Base-by-base conservation (phyloP, 2,329 filamentous ascomycete species). In the Colletotrichum cereale region DNA sequence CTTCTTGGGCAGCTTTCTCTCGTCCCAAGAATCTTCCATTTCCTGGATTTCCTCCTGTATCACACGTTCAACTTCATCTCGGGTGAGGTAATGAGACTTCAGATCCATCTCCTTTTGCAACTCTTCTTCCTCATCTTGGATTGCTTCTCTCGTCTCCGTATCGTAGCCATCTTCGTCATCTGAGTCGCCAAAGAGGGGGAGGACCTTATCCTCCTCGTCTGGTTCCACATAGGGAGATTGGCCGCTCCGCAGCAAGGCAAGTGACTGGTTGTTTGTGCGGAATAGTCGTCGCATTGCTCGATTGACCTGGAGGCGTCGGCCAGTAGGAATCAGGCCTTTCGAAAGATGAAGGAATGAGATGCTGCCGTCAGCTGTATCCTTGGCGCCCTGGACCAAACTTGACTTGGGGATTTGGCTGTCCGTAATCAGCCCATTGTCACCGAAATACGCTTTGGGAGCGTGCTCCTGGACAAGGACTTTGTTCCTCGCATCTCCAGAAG, bases 61-160 rank as follows among this genome's bases (percentile, higher is more conserved):
- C 16, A 88, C 80, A 0, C 78, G 74, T 3, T 86, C 79, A 29
- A 92, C 82, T 50, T 88, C 83, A 0, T 86, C 84, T 4, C 60
- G 42, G 12, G 82, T 79, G 16, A 91, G 79, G 18, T 73, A 76
- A 73, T 72, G 74, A 74, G 24, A 75, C 69, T 47, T 75, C 31
- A 50, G 74, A 31, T 62, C 76, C 71, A 69, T 75, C 14, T 67
- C 57, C 21, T 8, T 31, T 18, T 38, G 44, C 21, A 75, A 73
- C 61, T 84, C 82, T 63, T 83, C 80, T 50, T 82, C 80, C 71
- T 91, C 89, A 38, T 87, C 82, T 56, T 91, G 85, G 12, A 93
- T 91, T 76, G 93, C 91, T 53, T 80, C 81, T 83, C 86, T 87
- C 0, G 88, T 91, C 44, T 88, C 85, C 14, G 86, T 83, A 75